A percentile compares a stretch with the other conserved stretches of the same genome.
phyloP scores from a whole-genome alignment of 2,329 filamentous ascomycete species.

The Pleoardoris graminearum region DNA sequence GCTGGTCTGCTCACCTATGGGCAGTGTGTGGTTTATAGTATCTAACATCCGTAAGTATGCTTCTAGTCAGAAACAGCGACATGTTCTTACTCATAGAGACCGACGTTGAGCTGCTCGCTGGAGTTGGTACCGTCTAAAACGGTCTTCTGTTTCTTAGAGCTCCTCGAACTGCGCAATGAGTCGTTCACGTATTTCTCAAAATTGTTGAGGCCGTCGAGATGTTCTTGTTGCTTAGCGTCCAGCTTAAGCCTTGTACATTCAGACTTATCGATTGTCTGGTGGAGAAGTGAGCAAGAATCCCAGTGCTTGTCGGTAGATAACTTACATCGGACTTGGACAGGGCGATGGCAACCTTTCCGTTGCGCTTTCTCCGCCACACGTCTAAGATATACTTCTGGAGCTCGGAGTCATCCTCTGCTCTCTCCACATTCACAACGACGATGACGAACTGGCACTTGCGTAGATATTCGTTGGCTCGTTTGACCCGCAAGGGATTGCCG shows the following conservation, averaged over 20 bases:
- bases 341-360: slow-evolving; percentile 1
- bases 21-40: no score
- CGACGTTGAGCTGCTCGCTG: no score
- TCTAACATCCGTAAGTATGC: no score
- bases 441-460: slow-evolving; percentile 1
- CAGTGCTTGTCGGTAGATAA: background rate
- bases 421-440: slow-evolving; percentile 1
- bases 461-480: background rate
- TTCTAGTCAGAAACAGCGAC: no score
- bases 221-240: background rate
- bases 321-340: slow-evolving; percentile 5
- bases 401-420: background rate
- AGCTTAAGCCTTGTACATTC: background rate
- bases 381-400: slow-evolving; percentile 3
- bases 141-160: no score
- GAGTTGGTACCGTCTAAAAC: no score
- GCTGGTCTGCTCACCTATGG: no score
- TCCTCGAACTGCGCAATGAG: no score
- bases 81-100: no score
- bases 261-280: background rate
- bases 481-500: background rate
- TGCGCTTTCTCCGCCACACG: background rate
- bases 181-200: background rate
- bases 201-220: background rate
- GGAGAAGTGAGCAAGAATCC: background rate